Conservation (phyloP, 1,284 basidiomycete species). For the Cryptococcus amylolentus region DNA sequence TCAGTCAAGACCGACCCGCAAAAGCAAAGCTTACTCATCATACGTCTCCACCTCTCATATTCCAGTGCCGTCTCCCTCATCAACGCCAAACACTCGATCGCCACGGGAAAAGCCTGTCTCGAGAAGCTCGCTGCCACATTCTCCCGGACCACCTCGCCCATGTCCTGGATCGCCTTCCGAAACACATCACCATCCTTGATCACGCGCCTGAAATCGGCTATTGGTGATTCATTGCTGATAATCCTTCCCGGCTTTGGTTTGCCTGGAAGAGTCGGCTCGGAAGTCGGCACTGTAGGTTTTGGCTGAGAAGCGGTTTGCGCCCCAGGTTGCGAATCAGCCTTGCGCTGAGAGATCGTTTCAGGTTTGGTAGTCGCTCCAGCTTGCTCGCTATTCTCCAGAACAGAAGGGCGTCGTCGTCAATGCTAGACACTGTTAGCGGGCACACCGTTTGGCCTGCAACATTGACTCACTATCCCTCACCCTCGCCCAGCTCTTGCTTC, state of each 20-base stretch:
- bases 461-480: slow-evolving; percentile 41
- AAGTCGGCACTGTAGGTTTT: slow-evolving; percentile 1
- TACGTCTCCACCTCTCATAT: slow-evolving; percentile 49
- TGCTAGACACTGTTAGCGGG: slow-evolving; percentile 19
- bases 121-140: slow-evolving; percentile 68
- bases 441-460: neutral
- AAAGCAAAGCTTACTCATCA: slow-evolving; percentile 32
- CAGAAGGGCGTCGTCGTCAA: slow-evolving; percentile 48
- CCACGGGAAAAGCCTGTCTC: slow-evolving; percentile 60
- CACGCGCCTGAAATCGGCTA: slow-evolving; percentile 70
- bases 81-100: slow-evolving; percentile 66
- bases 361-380: slow-evolving; percentile 8
- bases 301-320: neutral
- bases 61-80: slow-evolving; percentile 64
- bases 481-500: slow-evolving; percentile 33
- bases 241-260: slow-evolving; percentile 41
- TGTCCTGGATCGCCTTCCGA: slow-evolving; percentile 67
- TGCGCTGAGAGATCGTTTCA: slow-evolving; percentile 7
- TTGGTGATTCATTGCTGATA: slow-evolving; percentile 65
- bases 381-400: slow-evolving; percentile 11
- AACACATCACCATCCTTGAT: slow-evolving; percentile 67
- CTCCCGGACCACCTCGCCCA: slow-evolving; percentile 66
- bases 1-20: neutral
- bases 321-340: neutral
- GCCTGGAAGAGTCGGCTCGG: slow-evolving; percentile 1